Base-by-base conservation (phyloP, 306 rosid species). In the Crotalaria pallida region DNA sequence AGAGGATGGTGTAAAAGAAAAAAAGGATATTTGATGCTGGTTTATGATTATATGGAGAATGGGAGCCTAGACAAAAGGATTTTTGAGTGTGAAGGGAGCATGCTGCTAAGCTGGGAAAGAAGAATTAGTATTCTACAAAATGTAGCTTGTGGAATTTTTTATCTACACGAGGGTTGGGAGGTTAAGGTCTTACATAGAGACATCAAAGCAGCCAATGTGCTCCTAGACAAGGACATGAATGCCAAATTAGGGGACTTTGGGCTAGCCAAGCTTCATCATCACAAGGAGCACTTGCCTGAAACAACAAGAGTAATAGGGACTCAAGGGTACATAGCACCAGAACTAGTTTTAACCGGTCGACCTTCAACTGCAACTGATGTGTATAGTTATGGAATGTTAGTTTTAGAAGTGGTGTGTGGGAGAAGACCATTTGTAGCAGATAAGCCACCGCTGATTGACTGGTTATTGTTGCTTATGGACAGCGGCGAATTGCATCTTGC, bases 121-220 rank as follows among this genome's bases (percentile, higher is more conserved):
- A 82, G 89, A 58, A 52, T 61, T 33, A 68, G 57, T 48, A 65
- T 81, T 21, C 74, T 87, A 13, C 79, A 75, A 61, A 83, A 80
- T 38, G 83, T 84, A 53, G 92, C 87, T 21, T 8, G 13, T 40
- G 92, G 87, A 33, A 10, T 84, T 8, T 36, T 79, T 22, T 84
- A 87, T 75, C 71, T 84, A 38, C 87, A 87, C 16, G 88, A 79
- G 66, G 86, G 82, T 36, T 87, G 88, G 86, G 89, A 87, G 57
- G 66, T 73, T 47, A 36, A 81, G 67, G 84, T 88, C 43, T 62
- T 87, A 50, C 88, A 85, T 43, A 77, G 88, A 73, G 84, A 83
- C 63, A 68, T 85, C n/a, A 88, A 85, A 59, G 65, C 85, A 15
- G 71, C 72, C 76, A 80, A 87, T 72, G 83, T 87, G 59, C 56